Conservation (phyloP, 306 rosid species). For the Quercus mongolica region DNA sequence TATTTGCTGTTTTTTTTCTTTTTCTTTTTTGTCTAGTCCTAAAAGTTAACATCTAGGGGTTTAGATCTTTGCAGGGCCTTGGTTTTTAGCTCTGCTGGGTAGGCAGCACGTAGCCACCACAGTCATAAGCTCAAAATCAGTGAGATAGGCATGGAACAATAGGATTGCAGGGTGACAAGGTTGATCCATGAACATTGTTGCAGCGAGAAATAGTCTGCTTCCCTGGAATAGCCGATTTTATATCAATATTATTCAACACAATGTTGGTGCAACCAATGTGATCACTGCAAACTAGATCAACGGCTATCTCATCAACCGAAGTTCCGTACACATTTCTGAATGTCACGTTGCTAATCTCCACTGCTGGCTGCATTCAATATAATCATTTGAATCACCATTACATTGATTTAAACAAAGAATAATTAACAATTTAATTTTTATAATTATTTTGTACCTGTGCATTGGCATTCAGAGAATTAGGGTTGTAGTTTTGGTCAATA, state of each 20-base stretch:
- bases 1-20: too few species aligned
- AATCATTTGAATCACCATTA: neutral
- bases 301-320: slow-evolving; percentile 5
- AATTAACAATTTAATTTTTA: too few species aligned
- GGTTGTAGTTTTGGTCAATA: slow-evolving; percentile 32
- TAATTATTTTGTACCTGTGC: neutral
- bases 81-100: too few species aligned
- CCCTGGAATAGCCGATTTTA: neutral
- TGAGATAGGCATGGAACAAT: slow-evolving; percentile 23
- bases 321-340: slow-evolving; percentile 33
- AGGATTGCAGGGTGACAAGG: neutral
- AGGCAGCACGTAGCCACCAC: too few species aligned
- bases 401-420: too few species aligned
- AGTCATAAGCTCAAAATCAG: neutral
- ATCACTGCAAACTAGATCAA: slow-evolving; percentile 24
- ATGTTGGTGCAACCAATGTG: slow-evolving; percentile 19
- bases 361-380: neutral
- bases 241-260: slow-evolving; percentile 8
- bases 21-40: too few species aligned
- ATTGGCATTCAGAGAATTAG: neutral
- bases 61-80: too few species aligned
- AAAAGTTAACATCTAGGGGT: too few species aligned
- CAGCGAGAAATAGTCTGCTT: slow-evolving; percentile 11
- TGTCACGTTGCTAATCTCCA: slow-evolving; percentile 32
- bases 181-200: slow-evolving; percentile 17